Evolutionary conservation across 2,329 filamentous ascomycete genomes (phyloP).

Genomic region (Orbilia brochopaga): DNA sequence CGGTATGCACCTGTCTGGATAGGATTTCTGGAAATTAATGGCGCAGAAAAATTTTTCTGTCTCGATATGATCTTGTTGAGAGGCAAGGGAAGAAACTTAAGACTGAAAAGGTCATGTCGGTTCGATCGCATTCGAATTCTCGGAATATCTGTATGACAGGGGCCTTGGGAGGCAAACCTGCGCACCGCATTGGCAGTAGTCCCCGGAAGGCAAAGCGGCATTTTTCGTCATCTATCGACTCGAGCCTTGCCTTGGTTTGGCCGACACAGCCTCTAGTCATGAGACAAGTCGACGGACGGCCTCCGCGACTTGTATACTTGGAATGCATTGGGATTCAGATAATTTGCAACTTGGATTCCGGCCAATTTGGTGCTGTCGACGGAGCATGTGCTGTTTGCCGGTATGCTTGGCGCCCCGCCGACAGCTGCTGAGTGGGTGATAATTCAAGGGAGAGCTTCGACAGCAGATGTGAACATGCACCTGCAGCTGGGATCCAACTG

Average conservation of each 20-base stretch:
- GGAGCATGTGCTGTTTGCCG: slow-evolving; percentile 42
- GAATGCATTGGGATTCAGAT: slow-evolving; percentile 9
- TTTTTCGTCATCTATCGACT: slow-evolving; percentile 7
- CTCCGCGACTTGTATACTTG: too few relatives aligned
- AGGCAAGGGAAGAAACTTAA: neutral
- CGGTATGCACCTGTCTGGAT: too few relatives aligned
- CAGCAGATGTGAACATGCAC: neutral
- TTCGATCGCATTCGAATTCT: slow-evolving; percentile 16
- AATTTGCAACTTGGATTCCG: neutral
- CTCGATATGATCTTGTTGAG: neutral
- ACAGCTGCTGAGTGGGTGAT: too few relatives aligned
- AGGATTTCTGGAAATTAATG: neutral
- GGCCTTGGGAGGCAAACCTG: neutral
- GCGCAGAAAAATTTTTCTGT: neutral
- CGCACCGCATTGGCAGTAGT: slow-evolving; percentile 7
- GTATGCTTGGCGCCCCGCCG: slow-evolving; percentile 35
- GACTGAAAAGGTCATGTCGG: too few relatives aligned
- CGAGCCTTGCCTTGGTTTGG: neutral
- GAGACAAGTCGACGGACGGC: too few relatives aligned
- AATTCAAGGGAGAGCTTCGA: neutral
- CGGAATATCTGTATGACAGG: slow-evolving; percentile 5
- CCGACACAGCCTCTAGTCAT: too few relatives aligned
- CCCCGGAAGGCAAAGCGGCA: slow-evolving; percentile 2
- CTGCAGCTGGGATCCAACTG: neutral
- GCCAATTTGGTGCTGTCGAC: slow-evolving; percentile 44